Conservation (phyloP, 768 basidiomycete genomes). For the Gyrodon lividus region DNA sequence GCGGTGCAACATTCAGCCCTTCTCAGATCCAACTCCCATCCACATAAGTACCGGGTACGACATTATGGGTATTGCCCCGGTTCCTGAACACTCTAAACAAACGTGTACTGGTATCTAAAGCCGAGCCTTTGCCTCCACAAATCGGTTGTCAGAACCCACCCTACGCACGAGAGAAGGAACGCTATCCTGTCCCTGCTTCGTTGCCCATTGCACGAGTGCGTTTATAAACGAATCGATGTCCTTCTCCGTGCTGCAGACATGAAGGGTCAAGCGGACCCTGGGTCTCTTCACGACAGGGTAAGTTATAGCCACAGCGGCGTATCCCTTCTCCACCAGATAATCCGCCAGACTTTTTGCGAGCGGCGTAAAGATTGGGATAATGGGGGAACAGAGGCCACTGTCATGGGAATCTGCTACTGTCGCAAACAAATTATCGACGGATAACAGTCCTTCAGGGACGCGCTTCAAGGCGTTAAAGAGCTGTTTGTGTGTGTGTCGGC, state of each 20-base stretch:
- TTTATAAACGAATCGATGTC: conserved; percentile 13
- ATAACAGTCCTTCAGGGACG: conserved; percentile 8
- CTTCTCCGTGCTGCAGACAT: conserved; percentile 16
- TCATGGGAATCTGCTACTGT: neutral
- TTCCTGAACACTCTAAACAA: too few relatives aligned
- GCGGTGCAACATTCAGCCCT: too few relatives aligned
- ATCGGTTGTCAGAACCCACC: neutral
- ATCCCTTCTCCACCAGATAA: conserved; percentile 15
- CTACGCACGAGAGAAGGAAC: neutral
- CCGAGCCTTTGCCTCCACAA: conserved; percentile 8
- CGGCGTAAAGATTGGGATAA: conserved; percentile 21
- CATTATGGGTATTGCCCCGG: too few relatives aligned
- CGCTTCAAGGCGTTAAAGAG: conserved; percentile 5
- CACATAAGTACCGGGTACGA: too few relatives aligned
- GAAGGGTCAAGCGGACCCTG: conserved; percentile 17
- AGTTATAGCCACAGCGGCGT: conserved; percentile 10
- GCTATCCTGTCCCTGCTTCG: too few relatives aligned
- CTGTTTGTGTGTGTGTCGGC: conserved; percentile 13
- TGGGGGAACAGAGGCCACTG: conserved; percentile 11
- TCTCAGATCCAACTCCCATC: too few relatives aligned
- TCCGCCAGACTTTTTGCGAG: conserved; percentile 8
- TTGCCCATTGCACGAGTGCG: conserved; percentile 12
- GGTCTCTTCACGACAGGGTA: conserved; percentile 16
- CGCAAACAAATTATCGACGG: neutral
- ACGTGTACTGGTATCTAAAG: too few relatives aligned